Evolutionary conservation across 1,284 basidiomycete species (phyloP).

Genomic region (Cutaneotrichosporon cyanovorans): DNA sequence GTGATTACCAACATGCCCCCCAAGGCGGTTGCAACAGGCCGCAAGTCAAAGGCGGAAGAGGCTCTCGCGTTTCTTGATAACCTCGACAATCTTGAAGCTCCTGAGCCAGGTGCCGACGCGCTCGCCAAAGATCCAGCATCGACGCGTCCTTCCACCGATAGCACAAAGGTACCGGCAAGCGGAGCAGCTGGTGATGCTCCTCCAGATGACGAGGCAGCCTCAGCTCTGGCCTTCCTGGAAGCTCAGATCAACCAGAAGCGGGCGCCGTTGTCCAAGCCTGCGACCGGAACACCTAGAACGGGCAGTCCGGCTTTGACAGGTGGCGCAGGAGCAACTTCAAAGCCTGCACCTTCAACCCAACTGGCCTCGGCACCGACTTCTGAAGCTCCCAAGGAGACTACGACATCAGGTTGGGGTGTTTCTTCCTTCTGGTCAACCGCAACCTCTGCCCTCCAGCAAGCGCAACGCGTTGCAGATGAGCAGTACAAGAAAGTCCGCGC

Average conservation of each 20-base stretch:
- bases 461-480: constrained; percentile 69
- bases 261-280: constrained; percentile 28
- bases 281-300: constrained; percentile 18
- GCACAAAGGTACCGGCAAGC: constrained; percentile 1
- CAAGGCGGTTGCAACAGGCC: constrained; percentile 24
- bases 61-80: constrained; percentile 83
- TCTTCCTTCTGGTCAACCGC: constrained; percentile 75
- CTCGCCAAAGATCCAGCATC: not conserved
- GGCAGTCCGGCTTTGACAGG: constrained; percentile 19
- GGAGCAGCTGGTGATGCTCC: constrained; percentile 51
- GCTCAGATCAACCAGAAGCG: constrained; percentile 76
- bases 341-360: constrained; percentile 17
- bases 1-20: constrained; percentile 29
- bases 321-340: constrained; percentile 4
- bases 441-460: constrained; percentile 76
- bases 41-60: constrained; percentile 71
- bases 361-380: constrained; percentile 6
- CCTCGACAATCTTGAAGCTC: constrained; percentile 63
- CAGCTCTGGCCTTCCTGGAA: constrained; percentile 81
- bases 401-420: constrained; percentile 38
- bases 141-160: constrained; percentile 20
- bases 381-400: too few species aligned
- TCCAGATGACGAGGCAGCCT: constrained; percentile 48
- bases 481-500: constrained; percentile 57
- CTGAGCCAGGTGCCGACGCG: constrained; percentile 1